phyloP scores from a whole-genome alignment of 78 protist species.

The Bodo saltans region DNA sequence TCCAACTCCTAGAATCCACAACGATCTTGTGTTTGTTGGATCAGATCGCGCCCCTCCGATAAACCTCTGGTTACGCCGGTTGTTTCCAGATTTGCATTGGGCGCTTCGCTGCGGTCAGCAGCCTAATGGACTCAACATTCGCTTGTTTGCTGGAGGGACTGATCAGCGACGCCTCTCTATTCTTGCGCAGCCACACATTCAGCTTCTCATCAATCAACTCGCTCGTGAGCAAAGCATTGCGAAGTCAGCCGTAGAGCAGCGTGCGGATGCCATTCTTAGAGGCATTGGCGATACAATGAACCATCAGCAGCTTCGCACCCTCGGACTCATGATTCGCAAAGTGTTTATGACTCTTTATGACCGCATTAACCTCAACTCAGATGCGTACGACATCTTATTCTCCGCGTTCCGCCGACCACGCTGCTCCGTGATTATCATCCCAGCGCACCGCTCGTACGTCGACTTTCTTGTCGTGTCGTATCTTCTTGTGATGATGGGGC shows the following conservation, averaged over 20 bases:
- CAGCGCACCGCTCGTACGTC: constrained; percentile 37
- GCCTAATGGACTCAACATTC: neutral
- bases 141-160: neutral
- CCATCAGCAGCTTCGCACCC: neutral
- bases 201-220: neutral
- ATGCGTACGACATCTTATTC: neutral
- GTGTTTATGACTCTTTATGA: neutral
- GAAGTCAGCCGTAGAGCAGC: neutral
- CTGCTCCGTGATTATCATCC: constrained; percentile 21
- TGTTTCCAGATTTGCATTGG: neutral
- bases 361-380: neutral
- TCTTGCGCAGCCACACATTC: neutral
- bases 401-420: neutral
- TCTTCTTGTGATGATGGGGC: neutral
- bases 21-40: neutral
- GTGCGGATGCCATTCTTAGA: neutral
- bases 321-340: neutral
- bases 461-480: constrained; percentile 40
- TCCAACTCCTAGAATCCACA: neutral
- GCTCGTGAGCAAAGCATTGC: neutral
- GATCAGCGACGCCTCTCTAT: neutral
- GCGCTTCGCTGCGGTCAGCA: neutral
- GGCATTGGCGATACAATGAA: constrained; percentile 10
- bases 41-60: neutral
- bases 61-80: neutral